These are phyloP conservation scores for Aspergillus brasiliensis DNA, from an alignment of 2,329 filamentous ascomycete genomes.

Conservation along the genomic window DNA sequence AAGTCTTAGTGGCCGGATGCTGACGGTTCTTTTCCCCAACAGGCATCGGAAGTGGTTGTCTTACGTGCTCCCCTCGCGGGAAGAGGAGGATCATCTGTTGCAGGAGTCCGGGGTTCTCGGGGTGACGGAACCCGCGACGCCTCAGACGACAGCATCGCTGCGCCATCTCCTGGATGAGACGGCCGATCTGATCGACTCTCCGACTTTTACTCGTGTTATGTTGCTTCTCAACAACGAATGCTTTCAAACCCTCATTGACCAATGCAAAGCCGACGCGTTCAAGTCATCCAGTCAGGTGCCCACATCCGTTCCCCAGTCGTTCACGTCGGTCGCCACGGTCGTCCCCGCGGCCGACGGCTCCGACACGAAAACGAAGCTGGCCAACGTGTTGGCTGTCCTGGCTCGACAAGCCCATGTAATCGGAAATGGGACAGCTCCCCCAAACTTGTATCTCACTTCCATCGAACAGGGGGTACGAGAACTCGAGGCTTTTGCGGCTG, in stretches of 20 bases:
- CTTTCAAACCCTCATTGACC: conserved; percentile 81
- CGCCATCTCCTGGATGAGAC: conserved; percentile 92
- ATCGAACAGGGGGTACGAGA: conserved; percentile 52
- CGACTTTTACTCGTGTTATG: conserved; percentile 83
- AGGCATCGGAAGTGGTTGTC: conserved; percentile 72
- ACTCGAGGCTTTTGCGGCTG: conserved; percentile 51
- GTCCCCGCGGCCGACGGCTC: conserved; percentile 32
- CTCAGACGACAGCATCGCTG: conserved; percentile 55
- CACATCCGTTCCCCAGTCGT: conserved; percentile 47
- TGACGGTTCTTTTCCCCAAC: conserved; percentile 17
- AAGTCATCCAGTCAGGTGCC: conserved; percentile 51
- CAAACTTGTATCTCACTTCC: conserved; percentile 48
- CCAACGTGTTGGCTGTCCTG: conserved; percentile 85
- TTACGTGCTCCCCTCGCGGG: conserved; percentile 76
- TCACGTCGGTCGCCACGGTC: conserved; percentile 47
- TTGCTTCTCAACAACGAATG: conserved; percentile 82
- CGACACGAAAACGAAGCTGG: conserved; percentile 69
- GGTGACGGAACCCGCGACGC: conserved; percentile 40
- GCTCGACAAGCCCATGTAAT: conserved; percentile 89
- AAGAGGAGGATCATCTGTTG: conserved; percentile 81
- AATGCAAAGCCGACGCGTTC: conserved; percentile 77
- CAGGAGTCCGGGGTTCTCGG: conserved; percentile 75
- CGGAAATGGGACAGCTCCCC: conserved; percentile 64
- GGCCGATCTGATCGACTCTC: conserved; percentile 91
- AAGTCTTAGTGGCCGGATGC: neutral